These are phyloP conservation scores for Yamadazyma diospyri DNA, from an alignment of 1,139 yeast species.

Conservation along the genomic window DNA sequence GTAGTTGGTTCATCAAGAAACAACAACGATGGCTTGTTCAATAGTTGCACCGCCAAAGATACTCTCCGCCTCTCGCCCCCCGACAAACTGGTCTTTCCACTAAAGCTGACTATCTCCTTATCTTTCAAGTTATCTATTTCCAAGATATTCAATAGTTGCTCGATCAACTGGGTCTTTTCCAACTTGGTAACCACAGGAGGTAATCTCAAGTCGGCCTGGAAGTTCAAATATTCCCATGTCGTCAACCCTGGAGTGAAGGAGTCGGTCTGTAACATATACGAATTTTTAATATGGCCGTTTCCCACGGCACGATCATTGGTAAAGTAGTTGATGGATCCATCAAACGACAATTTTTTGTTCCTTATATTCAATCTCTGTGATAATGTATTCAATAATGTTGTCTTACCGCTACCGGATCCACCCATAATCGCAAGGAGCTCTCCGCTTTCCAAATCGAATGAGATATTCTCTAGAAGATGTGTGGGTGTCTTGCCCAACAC, in stretches of 20 bases:
- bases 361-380: constrained; percentile 53
- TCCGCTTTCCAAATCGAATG: constrained; percentile 53
- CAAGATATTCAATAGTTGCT: constrained; percentile 54
- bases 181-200: constrained; percentile 35
- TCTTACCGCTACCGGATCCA: constrained; percentile 86
- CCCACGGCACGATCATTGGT: constrained; percentile 4
- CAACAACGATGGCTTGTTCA: constrained; percentile 71
- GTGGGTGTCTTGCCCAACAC: constrained; percentile 2
- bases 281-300: constrained; percentile 35
- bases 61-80: constrained; percentile 86
- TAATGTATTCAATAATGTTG: constrained; percentile 70
- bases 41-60: constrained; percentile 73
- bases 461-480: constrained; percentile 39
- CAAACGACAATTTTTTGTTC: constrained; percentile 29
- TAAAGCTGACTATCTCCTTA: constrained; percentile 42
- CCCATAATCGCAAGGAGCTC: constrained; percentile 71
- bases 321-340: constrained; percentile 20
- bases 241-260: constrained; percentile 67
- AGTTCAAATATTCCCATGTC: constrained; percentile 63
- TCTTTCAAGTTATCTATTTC: constrained; percentile 61
- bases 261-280: constrained; percentile 80
- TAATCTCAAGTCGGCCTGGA: constrained; percentile 68
- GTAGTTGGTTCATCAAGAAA: constrained; percentile 90
- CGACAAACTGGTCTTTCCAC: constrained; percentile 50
- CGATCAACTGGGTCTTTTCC: constrained; percentile 49